phyloP scores from a whole-genome alignment of 306 rosid genomes.

The Hylodesmum podocarpum region DNA sequence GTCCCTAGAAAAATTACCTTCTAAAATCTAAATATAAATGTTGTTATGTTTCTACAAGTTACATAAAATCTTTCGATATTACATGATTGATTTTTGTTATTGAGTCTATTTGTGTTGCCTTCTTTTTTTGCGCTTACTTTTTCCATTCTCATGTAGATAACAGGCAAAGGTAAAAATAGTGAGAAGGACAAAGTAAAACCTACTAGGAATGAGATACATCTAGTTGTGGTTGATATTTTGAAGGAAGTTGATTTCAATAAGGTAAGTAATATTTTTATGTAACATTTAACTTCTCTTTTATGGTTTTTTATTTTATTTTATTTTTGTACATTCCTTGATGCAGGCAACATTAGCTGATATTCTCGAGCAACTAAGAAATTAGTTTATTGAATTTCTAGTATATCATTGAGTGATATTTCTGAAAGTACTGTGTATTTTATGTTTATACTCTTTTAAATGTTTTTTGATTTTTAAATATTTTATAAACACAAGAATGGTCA shows the following conservation, averaged over 20 bases:
- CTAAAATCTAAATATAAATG: neutral
- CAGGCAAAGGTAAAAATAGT: conserved; percentile 60
- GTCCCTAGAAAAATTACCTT: neutral
- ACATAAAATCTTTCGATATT: neutral
- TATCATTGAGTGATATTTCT: too few relatives aligned
- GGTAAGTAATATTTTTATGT: conserved; percentile 44
- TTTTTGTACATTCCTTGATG: conserved; percentile 10
- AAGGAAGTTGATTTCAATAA: conserved; percentile 85
- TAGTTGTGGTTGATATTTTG: conserved; percentile 68
- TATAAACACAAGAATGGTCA: too few relatives aligned
- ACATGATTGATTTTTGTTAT: neutral
- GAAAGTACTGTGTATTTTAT: too few relatives aligned
- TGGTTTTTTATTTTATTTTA: neutral
- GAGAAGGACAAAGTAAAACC: conserved; percentile 74
- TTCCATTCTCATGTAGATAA: conserved; percentile 15
- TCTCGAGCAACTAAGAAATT: conserved; percentile 74
- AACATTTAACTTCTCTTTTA: neutral
- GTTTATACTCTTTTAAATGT: too few relatives aligned
- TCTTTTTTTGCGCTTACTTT: neutral
- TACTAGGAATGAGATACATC: conserved; percentile 65
- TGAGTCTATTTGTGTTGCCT: neutral
- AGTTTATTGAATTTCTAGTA: too few relatives aligned
- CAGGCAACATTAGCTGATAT: conserved; percentile 94
- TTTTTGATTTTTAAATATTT: too few relatives aligned
- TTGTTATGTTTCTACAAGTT: neutral